Evolutionary conservation across 2,329 filamentous ascomycete species (phyloP), one percentile per base, ranked within the genome.

Genomic region (Ceratocystis eucalypticola): DNA sequence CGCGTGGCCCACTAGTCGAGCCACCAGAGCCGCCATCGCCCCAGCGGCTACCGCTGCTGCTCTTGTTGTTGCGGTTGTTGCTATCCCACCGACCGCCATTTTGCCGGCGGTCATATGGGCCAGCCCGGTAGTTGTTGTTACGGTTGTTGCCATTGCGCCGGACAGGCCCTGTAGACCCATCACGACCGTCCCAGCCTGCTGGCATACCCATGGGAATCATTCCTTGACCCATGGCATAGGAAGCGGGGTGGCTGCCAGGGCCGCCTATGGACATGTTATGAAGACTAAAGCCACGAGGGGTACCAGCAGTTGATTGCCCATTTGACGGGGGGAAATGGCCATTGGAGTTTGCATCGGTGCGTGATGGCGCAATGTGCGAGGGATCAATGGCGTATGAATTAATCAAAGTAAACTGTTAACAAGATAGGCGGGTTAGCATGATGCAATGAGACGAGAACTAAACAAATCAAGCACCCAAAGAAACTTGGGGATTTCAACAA

Each of bases 331-430:
- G 91, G 80, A 96, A 96, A 76, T 96, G 93, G 1, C 93, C 93
- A 72, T 96, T 96, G 71, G 89, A 95, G 73, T 95, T 96, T 46
- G 92, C 89, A 77, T 99, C 91, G 20, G 92, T 94, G 67, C 93
- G 84, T 10, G 92, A 95, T 0, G 94, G 91, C 45, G 91, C 91
- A 74, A 99, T 96, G 72, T 96, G 93, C 10, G 93, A 87, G 50
- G 94, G 94, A 72, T 99, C 94, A 57, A 96, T 81, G 41, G 96
- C 91, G 73, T 99, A 99, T 37, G 88, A 86, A 74, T 99, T 99
- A 73, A 99, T 89, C 17, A 97, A 85, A 67, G 88, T 83, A 71
- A 96, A 86, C 91, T 96, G 64, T 71, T 62, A 69, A 69, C 70
- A 22, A 8, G 46, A 17, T 50, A 25, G 37, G 10, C 37, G 10